These are phyloP conservation scores for Metschnikowia koreensis DNA, from an alignment of 805 yeast genomes.

Conservation along the genomic window DNA sequence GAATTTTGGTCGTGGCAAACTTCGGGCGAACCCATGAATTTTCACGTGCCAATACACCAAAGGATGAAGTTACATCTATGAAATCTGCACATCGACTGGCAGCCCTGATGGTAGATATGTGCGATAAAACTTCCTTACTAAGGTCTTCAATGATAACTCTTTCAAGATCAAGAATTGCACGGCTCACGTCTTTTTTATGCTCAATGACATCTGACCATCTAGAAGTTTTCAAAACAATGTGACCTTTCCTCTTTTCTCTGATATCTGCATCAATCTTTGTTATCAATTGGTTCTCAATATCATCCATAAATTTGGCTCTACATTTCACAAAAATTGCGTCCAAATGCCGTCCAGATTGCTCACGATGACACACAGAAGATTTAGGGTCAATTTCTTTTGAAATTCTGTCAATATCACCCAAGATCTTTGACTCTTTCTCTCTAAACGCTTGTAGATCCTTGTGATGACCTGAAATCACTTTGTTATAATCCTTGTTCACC, in stretches of 20 bases:
- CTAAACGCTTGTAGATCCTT: conserved; percentile 25
- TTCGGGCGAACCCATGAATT: conserved; percentile 64
- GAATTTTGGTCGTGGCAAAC: conserved; percentile 50
- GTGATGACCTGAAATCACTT: conserved; percentile 35
- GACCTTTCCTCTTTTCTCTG: conserved; percentile 38
- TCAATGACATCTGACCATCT: conserved; percentile 57
- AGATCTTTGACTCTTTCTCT: conserved; percentile 23
- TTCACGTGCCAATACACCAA: conserved; percentile 71
- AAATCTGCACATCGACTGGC: conserved; percentile 55
- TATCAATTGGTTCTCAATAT: conserved; percentile 8
- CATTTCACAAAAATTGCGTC: conserved; percentile 52
- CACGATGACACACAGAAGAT: conserved; percentile 26
- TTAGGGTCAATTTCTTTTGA: conserved; percentile 29
- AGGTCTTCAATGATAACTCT: conserved; percentile 48
- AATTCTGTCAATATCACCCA: conserved; percentile 22
- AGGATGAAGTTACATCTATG: conserved; percentile 70
- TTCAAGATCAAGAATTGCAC: conserved; percentile 56
- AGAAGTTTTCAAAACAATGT: conserved; percentile 45
- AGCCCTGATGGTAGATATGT: conserved; percentile 47
- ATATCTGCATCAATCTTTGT: conserved; percentile 10
- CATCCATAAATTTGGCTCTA: conserved; percentile 28
- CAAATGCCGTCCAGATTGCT: conserved; percentile 28
- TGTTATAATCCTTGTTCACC: conserved; percentile 35
- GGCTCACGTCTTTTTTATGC: conserved; percentile 43
- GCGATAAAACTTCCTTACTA: conserved; percentile 43